These are phyloP conservation scores for Perkinsus marinus DNA, from an alignment of 169 alveolate species.

Conservation along the genomic window DNA sequence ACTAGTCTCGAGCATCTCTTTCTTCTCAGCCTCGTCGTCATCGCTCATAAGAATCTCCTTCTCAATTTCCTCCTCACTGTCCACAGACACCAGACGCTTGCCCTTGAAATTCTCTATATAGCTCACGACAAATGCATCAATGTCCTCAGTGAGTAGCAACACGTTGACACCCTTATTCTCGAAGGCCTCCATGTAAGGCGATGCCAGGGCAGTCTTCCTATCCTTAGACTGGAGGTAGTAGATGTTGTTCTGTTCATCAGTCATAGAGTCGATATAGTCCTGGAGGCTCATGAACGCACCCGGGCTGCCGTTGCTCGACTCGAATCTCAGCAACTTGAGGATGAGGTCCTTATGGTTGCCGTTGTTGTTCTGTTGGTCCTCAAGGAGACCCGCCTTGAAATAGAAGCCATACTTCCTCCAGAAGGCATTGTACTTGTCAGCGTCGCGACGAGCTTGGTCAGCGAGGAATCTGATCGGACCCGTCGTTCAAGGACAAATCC, in stretches of 20 bases:
- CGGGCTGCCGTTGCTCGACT: slow-evolving; percentile 29
- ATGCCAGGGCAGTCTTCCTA: slow-evolving; percentile 54
- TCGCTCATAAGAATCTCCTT: slow-evolving; percentile 3
- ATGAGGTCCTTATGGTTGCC: slow-evolving; percentile 36
- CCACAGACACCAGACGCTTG: slow-evolving; percentile 27
- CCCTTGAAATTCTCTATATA: slow-evolving; percentile 28
- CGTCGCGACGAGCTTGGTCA: slow-evolving; percentile 34
- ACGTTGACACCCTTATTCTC: slow-evolving; percentile 38
- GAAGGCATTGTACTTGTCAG: slow-evolving; percentile 56
- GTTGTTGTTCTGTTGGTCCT: slow-evolving; percentile 45
- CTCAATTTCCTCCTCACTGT: slow-evolving; percentile 20
- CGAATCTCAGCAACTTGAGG: slow-evolving; percentile 30
- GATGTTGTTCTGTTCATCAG: slow-evolving; percentile 58
- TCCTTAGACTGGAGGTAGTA: slow-evolving; percentile 60
- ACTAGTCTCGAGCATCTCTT: slow-evolving; percentile 13
- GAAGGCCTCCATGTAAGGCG: slow-evolving; percentile 73
- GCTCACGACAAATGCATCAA: slow-evolving; percentile 68
- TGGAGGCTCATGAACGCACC: slow-evolving; percentile 25
- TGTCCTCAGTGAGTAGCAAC: slow-evolving; percentile 63
- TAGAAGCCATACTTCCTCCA: slow-evolving; percentile 58
- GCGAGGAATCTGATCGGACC: not conserved
- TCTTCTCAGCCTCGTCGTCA: slow-evolving; percentile 1
- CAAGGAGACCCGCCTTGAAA: slow-evolving; percentile 62
- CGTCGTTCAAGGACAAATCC: no score
- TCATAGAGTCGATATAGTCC: slow-evolving; percentile 30